Percentiles rank a stretch among this genome's conserved stretches.
These are phyloP conservation scores for Lanmaoa rubissima DNA, from an alignment of 768 basidiomycete species.

Conservation along the genomic window DNA sequence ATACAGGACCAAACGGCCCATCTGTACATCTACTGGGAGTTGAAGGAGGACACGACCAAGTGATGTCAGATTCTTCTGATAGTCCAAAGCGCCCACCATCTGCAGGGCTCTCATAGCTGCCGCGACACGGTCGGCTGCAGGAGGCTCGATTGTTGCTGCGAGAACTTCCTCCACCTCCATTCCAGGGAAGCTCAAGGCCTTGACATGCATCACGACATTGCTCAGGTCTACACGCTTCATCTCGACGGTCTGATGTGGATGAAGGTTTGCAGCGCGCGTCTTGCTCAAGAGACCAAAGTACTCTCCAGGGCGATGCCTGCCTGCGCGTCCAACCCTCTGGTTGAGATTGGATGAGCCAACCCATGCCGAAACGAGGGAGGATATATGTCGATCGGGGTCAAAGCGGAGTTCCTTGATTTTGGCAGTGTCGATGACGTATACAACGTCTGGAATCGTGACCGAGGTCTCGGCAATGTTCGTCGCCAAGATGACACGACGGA, in stretches of 20 bases:
- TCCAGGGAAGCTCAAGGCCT: slow-evolving; percentile 84
- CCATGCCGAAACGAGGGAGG: slow-evolving; percentile 87
- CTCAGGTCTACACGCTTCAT: slow-evolving; percentile 91
- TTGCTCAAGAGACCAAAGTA: slow-evolving; percentile 84
- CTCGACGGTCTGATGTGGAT: slow-evolving; percentile 86
- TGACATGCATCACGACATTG: slow-evolving; percentile 96
- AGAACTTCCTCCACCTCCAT: slow-evolving; percentile 88
- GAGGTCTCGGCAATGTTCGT: slow-evolving; percentile 97
- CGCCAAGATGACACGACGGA: slow-evolving; percentile 85
- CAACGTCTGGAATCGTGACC: slow-evolving; percentile 92
- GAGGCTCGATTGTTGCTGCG: slow-evolving; percentile 83
- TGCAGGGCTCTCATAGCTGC: slow-evolving; percentile 78
- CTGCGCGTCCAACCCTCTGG: slow-evolving; percentile 90
- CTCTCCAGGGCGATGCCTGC: slow-evolving; percentile 85
- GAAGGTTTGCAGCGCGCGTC: slow-evolving; percentile 55
- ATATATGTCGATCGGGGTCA: slow-evolving; percentile 86
- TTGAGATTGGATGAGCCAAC: slow-evolving; percentile 87
- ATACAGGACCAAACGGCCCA: slow-evolving; percentile 86
- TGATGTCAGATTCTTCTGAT: slow-evolving; percentile 72
- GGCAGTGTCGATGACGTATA: slow-evolving; percentile 89
- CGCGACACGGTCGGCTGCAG: slow-evolving; percentile 67
- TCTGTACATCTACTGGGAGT: slow-evolving; percentile 84
- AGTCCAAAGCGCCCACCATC: slow-evolving; percentile 86
- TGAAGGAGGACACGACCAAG: slow-evolving; percentile 87
- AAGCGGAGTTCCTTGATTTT: slow-evolving; percentile 88